These are phyloP conservation scores for Phytopythium kandeliae DNA, from an alignment of 352 stramenopile genomes.

Conservation along the genomic window DNA sequence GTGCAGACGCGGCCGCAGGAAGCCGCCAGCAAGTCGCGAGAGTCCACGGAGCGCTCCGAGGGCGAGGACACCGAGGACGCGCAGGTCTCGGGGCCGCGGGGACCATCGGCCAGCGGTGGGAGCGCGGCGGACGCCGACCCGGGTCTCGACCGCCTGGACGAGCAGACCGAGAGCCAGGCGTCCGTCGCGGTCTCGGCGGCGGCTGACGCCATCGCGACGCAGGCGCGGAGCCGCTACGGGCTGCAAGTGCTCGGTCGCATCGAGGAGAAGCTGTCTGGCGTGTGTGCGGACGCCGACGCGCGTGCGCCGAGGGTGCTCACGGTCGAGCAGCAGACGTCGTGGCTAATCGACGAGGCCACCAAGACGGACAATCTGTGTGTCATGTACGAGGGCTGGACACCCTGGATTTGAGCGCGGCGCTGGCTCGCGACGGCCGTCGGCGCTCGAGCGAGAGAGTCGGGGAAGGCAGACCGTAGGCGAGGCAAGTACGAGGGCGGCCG, in stretches of 20 bases:
- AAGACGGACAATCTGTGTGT: slow-evolving; percentile 80
- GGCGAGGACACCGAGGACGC: background rate
- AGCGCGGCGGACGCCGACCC: background rate
- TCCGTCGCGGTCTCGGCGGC: background rate
- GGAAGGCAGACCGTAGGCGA: too few species aligned
- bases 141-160: background rate
- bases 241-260: slow-evolving; percentile 68
- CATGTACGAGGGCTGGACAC: slow-evolving; percentile 89
- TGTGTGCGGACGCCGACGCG: slow-evolving; percentile 28
- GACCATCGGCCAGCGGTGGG: slow-evolving; percentile 2
- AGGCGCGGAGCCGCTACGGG: slow-evolving; percentile 43
- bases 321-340: slow-evolving; percentile 71
- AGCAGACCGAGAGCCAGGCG: background rate
- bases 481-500: too few species aligned
- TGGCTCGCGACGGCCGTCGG: too few species aligned
- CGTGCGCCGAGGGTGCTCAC: slow-evolving; percentile 28
- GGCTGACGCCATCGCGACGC: background rate
- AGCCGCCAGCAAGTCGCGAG: too few species aligned
- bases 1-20: background rate
- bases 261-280: slow-evolving; percentile 66
- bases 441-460: too few species aligned
- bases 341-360: slow-evolving; percentile 73
- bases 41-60: too few species aligned
- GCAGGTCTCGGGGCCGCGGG: background rate
- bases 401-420: slow-evolving; percentile 81